A percentile compares a stretch with the other conserved stretches of the same genome.
phyloP scores from a whole-genome alignment of 495 filamentous ascomycete genomes.

The Neurospora sublineolata region DNA sequence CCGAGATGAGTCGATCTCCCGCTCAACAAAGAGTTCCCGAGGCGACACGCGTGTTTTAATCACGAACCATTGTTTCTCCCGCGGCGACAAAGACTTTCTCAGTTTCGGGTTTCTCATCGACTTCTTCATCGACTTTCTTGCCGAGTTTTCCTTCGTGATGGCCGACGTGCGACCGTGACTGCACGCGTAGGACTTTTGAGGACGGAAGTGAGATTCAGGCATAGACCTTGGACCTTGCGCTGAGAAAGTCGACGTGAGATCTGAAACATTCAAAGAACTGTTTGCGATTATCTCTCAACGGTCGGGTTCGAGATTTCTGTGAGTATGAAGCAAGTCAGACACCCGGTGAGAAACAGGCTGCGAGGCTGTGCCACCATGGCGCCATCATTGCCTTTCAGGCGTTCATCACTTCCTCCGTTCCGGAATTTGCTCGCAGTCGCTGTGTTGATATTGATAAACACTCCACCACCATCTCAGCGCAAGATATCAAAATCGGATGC shows the following conservation, averaged over 20 bases:
- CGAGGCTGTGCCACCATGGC: neutral
- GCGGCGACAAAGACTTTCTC: neutral
- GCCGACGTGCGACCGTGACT: neutral
- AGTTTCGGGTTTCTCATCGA: neutral
- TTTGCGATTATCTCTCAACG: neutral
- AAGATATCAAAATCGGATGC: neutral
- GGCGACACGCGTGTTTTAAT: neutral
- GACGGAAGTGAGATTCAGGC: neutral
- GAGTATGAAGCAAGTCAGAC: neutral
- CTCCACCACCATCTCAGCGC: neutral
- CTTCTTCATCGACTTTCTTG: neutral
- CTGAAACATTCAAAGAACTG: neutral
- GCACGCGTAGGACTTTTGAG: neutral
- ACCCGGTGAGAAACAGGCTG: neutral
- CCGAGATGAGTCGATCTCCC: neutral
- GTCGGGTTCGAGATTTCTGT: neutral
- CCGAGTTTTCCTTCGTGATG: neutral
- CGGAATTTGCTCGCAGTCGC: neutral
- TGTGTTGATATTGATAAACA: neutral
- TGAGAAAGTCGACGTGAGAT: neutral
- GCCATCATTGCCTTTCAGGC: neutral
- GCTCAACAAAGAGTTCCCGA: neutral
- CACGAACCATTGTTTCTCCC: neutral
- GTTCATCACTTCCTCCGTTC: neutral
- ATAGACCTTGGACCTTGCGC: neutral